A percentile compares a stretch with the other conserved stretches of the same genome.
Evolutionary conservation across 2,329 filamentous ascomycete genomes (phyloP).

Genomic region (Myriosclerotinia duriaeana): DNA sequence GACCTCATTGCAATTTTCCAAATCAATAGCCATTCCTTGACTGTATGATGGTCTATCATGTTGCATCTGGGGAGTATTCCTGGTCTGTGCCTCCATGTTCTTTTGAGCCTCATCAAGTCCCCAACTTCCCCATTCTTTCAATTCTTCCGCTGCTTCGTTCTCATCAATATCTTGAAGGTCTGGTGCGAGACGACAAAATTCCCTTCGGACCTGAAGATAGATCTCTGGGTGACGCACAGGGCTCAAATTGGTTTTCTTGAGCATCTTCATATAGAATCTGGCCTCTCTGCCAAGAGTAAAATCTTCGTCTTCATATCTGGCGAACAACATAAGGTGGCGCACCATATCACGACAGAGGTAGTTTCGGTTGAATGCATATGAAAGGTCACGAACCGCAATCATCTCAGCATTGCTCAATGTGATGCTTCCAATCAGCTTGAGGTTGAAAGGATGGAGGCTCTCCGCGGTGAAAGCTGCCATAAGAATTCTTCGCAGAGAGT

Average conservation of each 20-base stretch:
- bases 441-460: conserved; percentile 7
- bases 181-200: neutral
- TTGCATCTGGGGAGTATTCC: accelerated
- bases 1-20: neutral
- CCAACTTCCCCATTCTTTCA: neutral
- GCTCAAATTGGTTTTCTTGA: neutral
- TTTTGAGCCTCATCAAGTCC: accelerated
- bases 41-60: accelerated
- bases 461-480: neutral
- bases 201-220: neutral
- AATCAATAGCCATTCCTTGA: neutral
- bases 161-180: neutral
- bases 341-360: neutral
- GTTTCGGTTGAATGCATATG: conserved; percentile 10
- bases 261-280: neutral
- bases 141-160: neutral
- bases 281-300: neutral
- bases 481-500: neutral
- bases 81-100: accelerated
- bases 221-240: neutral
- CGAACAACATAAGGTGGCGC: neutral
- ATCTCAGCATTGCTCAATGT: neutral
- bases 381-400: neutral
- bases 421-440: neutral
- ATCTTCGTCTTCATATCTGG: neutral